Evolutionary conservation across 352 stramenopile genomes (phyloP).

Genomic region (Plasmopara halstedii): DNA sequence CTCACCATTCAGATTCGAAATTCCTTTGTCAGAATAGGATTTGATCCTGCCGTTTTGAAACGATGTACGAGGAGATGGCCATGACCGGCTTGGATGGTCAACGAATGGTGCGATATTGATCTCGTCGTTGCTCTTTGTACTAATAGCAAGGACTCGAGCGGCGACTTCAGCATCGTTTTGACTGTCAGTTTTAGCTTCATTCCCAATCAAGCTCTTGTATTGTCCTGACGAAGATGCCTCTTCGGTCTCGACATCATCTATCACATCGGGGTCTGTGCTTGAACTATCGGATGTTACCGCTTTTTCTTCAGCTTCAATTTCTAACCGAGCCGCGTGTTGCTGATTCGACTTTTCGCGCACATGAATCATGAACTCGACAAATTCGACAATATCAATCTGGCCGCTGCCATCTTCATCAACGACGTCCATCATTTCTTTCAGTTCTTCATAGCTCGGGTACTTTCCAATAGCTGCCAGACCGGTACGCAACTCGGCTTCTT

Average conservation of each 20-base stretch:
- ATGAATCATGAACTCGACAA: slow-evolving; percentile 83
- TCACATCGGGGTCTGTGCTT: not conserved
- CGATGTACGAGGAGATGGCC: slow-evolving; percentile 8
- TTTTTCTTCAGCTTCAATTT: slow-evolving; percentile 3
- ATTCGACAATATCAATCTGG: slow-evolving; percentile 84
- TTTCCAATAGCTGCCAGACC: slow-evolving; percentile 77
- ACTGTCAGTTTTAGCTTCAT: not conserved
- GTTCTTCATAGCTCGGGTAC: slow-evolving; percentile 66
- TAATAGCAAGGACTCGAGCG: slow-evolving; percentile 7
- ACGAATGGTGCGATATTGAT: slow-evolving; percentile 1
- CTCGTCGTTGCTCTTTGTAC: not conserved
- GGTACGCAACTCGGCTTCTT: slow-evolving; percentile 78
- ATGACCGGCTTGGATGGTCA: slow-evolving; percentile 1
- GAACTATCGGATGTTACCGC: not conserved
- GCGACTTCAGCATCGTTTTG: not conserved
- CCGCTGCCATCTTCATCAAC: slow-evolving; percentile 81
- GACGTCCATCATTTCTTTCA: slow-evolving; percentile 81
- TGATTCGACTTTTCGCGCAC: slow-evolving; percentile 60
- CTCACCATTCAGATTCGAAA: not conserved
- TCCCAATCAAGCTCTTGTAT: not conserved
- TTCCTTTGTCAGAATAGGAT: slow-evolving; percentile 19
- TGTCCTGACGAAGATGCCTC: not conserved
- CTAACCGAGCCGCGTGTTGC: slow-evolving; percentile 26
- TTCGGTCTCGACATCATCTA: not conserved
- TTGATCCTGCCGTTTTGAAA: slow-evolving; percentile 10